Conservation (phyloP, 805 yeast genomes). For the Sungouiella thailandica region DNA sequence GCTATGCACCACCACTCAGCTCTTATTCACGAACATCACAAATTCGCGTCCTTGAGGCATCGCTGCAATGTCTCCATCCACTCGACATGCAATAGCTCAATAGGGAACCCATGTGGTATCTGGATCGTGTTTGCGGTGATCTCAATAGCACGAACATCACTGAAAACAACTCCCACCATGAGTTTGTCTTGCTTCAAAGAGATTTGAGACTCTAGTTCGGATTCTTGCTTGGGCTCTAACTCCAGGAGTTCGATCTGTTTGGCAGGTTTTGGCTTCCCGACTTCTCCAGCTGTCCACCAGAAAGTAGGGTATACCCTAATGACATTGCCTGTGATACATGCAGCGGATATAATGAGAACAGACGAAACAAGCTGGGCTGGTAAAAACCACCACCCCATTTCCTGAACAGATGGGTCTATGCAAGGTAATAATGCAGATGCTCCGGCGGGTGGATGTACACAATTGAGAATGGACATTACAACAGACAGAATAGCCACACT, state of each 20-base stretch:
- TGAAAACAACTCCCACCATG: too few relatives aligned
- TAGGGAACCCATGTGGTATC: background rate
- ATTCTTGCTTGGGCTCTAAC: too few relatives aligned
- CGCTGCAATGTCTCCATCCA: background rate
- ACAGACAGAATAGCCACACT: constrained; percentile 52
- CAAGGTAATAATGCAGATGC: constrained; percentile 61
- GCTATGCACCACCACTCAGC: too few relatives aligned
- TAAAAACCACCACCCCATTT: constrained; percentile 62
- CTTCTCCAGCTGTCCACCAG: constrained; percentile 51
- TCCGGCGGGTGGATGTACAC: constrained; percentile 71
- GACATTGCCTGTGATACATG: constrained; percentile 51
- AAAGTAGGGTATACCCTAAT: constrained; percentile 48
- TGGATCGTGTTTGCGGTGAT: background rate
- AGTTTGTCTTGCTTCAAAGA: too few relatives aligned
- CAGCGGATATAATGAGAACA: constrained; percentile 44
- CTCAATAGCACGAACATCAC: too few relatives aligned
- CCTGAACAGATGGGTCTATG: constrained; percentile 39
- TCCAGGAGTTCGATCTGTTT: too few relatives aligned
- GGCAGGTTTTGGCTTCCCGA: constrained; percentile 11
- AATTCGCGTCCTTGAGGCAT: background rate
- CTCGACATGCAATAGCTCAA: background rate
- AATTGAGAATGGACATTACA: constrained; percentile 47
- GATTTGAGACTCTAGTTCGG: too few relatives aligned
- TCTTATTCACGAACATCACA: too few relatives aligned
- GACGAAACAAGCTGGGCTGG: constrained; percentile 50